phyloP scores from a whole-genome alignment of 257 asterid species.

The Schizonepeta tenuifolia region DNA sequence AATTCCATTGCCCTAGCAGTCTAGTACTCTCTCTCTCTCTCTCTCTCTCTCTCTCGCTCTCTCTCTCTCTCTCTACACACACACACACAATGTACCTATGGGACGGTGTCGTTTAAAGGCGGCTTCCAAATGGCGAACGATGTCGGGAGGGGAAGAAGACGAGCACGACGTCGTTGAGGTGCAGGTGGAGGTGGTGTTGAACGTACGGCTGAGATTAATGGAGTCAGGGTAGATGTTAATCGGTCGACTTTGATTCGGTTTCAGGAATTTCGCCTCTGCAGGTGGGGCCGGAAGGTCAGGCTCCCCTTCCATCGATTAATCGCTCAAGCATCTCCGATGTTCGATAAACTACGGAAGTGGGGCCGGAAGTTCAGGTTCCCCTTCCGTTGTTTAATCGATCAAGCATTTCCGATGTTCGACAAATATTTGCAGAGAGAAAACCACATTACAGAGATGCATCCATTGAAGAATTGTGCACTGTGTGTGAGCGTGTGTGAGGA shows the following conservation, averaged over 20 bases:
- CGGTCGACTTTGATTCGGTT: constrained; percentile 55
- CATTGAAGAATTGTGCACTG: constrained; percentile 36
- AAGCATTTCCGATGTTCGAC: constrained; percentile 40
- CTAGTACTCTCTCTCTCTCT: no score
- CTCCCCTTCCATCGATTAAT: constrained; percentile 82
- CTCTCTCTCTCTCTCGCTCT: no score
- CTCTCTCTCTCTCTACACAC: no score
- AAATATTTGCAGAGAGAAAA: constrained; percentile 8
- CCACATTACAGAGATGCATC: constrained; percentile 29
- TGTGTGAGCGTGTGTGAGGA: constrained; percentile 23
- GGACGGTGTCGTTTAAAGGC: constrained; percentile 88
- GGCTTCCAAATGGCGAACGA: constrained; percentile 75
- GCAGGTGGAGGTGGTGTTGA: constrained; percentile 50
- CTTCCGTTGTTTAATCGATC: constrained; percentile 69
- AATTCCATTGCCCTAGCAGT: background rate
- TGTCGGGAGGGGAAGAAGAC: constrained; percentile 66
- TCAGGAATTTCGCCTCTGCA: constrained; percentile 46
- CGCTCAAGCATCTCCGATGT: constrained; percentile 46
- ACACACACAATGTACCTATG: constrained; percentile 44
- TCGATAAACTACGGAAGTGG: constrained; percentile 36
- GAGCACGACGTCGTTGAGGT: constrained; percentile 62
- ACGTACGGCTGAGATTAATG: constrained; percentile 51
- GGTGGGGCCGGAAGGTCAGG: constrained; percentile 70
- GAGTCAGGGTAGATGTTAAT: constrained; percentile 59
- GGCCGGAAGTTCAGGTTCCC: constrained; percentile 82